phyloP scores from a whole-genome alignment of 2,329 filamentous ascomycete species.

The Neonectria hederae region DNA sequence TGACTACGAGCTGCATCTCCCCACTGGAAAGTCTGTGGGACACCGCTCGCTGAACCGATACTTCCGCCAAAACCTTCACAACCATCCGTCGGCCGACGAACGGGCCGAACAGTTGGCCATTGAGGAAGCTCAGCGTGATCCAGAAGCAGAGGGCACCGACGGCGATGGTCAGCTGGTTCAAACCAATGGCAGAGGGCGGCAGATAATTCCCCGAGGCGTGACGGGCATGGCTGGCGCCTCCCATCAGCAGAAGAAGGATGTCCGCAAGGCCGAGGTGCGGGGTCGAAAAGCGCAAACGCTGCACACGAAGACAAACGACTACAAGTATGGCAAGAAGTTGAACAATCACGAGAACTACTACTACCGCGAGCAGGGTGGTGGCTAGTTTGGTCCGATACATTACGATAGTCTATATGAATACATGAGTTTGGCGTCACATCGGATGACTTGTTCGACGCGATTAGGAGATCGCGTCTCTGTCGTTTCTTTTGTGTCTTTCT shows the following conservation, averaged over 20 bases:
- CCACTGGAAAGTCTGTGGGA: conserved; percentile 87
- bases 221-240: conserved; percentile 82
- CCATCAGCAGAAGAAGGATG: conserved; percentile 77
- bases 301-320: conserved; percentile 70
- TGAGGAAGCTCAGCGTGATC: conserved; percentile 49
- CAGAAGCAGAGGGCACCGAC: conserved; percentile 49
- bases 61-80: conserved; percentile 91
- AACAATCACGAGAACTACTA: conserved; percentile 78
- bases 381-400: conserved; percentile 43
- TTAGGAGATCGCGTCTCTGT: neutral
- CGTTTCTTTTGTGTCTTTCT: neutral
- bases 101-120: conserved; percentile 74
- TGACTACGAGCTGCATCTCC: conserved; percentile 93
- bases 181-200: conserved; percentile 57
- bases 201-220: conserved; percentile 73
- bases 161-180: conserved; percentile 47
- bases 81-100: conserved; percentile 82
- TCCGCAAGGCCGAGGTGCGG: conserved; percentile 73
- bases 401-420: neutral
- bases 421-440: neutral
- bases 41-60: conserved; percentile 89
- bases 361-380: conserved; percentile 59
- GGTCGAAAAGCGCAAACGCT: conserved; percentile 72
- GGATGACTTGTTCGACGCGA: neutral
- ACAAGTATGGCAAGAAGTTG: conserved; percentile 74